Evolutionary conservation across 169 alveolate species (phyloP).

Genomic region (Eimeria necatrix): DNA sequence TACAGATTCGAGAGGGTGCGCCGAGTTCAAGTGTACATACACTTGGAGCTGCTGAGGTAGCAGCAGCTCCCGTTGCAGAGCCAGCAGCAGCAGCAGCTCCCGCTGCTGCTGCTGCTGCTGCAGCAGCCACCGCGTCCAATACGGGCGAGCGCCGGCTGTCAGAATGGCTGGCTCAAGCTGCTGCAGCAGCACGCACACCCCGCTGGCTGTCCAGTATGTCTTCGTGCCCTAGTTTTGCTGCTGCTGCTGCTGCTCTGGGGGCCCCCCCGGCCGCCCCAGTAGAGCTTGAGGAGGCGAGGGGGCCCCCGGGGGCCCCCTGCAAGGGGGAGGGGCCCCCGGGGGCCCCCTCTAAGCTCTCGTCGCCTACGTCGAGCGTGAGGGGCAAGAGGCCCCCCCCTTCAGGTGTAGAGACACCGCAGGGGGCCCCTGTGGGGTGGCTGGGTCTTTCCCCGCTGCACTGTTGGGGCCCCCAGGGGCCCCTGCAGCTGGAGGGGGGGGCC

Average conservation of each 20-base stretch:
- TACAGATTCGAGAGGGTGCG: neutral
- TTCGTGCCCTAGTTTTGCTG: neutral
- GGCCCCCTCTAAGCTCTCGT: neutral
- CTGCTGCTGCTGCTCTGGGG: conserved; percentile 5
- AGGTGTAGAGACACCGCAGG: neutral
- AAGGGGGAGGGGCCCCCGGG: neutral
- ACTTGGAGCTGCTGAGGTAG: neutral
- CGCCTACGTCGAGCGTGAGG: conserved; percentile 25
- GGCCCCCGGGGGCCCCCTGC: conserved; percentile 26
- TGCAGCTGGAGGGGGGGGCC: neutral
- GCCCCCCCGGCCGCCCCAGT: no score
- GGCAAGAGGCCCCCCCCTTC: conserved; percentile 68
- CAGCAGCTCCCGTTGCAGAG: neutral
- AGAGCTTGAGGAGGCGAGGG: neutral
- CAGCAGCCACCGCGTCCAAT: neutral
- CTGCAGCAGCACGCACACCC: conserved; percentile 23
- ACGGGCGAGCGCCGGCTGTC: neutral
- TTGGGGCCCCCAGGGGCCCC: neutral
- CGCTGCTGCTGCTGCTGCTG: conserved; percentile 10
- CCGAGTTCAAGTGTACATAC: neutral
- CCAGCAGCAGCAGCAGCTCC: conserved; percentile 32
- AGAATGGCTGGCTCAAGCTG: conserved; percentile 33
- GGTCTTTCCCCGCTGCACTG: neutral
- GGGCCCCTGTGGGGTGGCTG: neutral
- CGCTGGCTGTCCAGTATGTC: conserved; percentile 26